phyloP scores from a whole-genome alignment of 768 basidiomycete species.

The Suillus subalutaceus region DNA sequence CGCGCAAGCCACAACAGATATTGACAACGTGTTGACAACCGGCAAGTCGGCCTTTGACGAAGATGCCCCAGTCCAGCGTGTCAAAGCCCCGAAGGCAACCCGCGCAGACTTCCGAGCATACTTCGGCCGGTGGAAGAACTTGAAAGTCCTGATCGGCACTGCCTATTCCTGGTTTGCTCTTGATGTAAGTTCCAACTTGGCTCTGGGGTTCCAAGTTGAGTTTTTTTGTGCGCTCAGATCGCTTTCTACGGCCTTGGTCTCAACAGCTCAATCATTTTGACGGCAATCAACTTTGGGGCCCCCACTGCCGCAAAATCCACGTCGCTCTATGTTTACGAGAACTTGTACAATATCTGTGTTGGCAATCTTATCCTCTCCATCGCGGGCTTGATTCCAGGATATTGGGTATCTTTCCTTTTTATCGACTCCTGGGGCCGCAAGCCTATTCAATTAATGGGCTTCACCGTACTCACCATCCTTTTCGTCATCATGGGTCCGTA shows the following conservation, averaged over 20 bases:
- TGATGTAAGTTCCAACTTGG: constrained; percentile 50
- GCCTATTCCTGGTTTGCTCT: constrained; percentile 90
- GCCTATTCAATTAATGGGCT: constrained; percentile 82
- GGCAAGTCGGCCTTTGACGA: constrained; percentile 53
- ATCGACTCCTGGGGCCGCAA: constrained; percentile 84
- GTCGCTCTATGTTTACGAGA: constrained; percentile 51
- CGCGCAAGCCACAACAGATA: constrained; percentile 71
- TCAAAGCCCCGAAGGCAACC: constrained; percentile 68
- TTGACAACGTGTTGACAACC: constrained; percentile 63
- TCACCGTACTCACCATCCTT: constrained; percentile 63
- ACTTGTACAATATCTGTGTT: constrained; percentile 63
- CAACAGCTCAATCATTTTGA: constrained; percentile 77
- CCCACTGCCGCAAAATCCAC: constrained; percentile 32
- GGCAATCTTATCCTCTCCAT: constrained; percentile 78
- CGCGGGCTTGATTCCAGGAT: constrained; percentile 84
- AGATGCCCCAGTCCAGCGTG: constrained; percentile 61
- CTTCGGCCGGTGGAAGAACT: constrained; percentile 77
- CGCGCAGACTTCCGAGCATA: constrained; percentile 67
- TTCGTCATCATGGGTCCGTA: constrained; percentile 70
- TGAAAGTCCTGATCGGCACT: constrained; percentile 79
- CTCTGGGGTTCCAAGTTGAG: neutral
- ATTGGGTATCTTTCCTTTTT: constrained; percentile 57
- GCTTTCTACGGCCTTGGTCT: constrained; percentile 90
- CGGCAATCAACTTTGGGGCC: constrained; percentile 67
- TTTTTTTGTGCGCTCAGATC: constrained; percentile 45